Evolutionary conservation across 495 filamentous ascomycete species (phyloP), one percentile per base, ranked within the genome.

Genomic region (Podospora pseudoanserina): DNA sequence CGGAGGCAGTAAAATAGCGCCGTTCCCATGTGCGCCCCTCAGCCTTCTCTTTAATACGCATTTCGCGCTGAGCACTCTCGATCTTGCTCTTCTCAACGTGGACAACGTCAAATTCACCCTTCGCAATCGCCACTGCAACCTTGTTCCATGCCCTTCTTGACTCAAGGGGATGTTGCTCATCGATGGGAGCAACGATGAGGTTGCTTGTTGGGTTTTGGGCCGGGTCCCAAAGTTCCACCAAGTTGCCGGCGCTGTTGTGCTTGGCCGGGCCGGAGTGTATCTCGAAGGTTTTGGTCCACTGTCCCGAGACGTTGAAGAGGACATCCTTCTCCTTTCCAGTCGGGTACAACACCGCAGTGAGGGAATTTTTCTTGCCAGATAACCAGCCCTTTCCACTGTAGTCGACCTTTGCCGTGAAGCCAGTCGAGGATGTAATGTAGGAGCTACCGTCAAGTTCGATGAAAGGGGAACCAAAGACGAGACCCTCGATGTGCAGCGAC

Each of bases 341-440:
- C 53, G 91, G 93, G 79, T 88, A 94, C 26, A 98, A 76, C 30
- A 80, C 84, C 0, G 95, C 96, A 16, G 82, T 88, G 79, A 98
- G 94, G 53, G 84, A 90, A 83, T 99, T 99, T 81, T 96, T 96
- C 85, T 96, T 97, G 32, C 95, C 96, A 62, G 89, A 91, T 32
- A 99, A 67, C 94, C 93, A 99, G 39, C 95, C 95, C 79, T 92
- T 93, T 65, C 92, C 93, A 66, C 85, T 90, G 80, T 96, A 99
- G 76, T 95, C 91, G 71, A 98, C 92, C 79, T 94, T 95, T 60
- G 93, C 86, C n/a, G 92, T 89, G 79, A 89, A 98, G 69, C 95
- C 95, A 3, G 88, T 88, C 26, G 90, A 94, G 67, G 91, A 94
- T 28, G 85, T 85, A 75, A 99, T 99, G 77, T 89, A 92, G 62